Base-by-base conservation (phyloP, 208 protist genomes). In the Trypanosoma conorhini region DNA sequence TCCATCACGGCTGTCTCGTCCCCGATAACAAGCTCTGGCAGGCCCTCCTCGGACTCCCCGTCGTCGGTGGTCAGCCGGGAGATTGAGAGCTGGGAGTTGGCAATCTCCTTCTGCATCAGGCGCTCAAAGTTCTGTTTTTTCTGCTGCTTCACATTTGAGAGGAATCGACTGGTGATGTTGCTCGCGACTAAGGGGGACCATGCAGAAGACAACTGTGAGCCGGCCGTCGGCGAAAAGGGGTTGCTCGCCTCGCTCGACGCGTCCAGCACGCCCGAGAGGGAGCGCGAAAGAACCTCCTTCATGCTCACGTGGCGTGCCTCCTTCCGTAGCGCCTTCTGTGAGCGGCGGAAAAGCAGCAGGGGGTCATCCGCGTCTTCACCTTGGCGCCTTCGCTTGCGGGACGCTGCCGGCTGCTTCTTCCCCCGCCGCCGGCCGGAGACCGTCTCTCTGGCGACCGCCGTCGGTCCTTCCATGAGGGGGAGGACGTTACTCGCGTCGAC, bases 81-180 rank as follows among this genome's bases (percentile, higher is more conserved):
- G 33, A 61, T 57, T 3, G 56, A 69, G 33, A 61, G 46, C 70
- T 86, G 84, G 55, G 79, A 89, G 60, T 85, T 72, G 51, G 78
- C 82, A n/a, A 83, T 44, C 42, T 94, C 86, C 13, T 77, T 71
- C 44, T 85, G 80, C 19, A 96, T 33, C 24, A 96, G 61, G 40
- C 82, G 79, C 67, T 88, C 86, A 58, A 86, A 78, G 21, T 70
- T 84, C 59, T 90, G 81, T 59, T 79, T 70, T 46, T 85, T 80
- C 65, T 87, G 75, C 48, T 83, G 72, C 44, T 86, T 57, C 31
- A 93, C 86, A 51, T 67, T 82, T 22, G 83, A 81, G 21, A 96
- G 77, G 59, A 96, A 93, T n/a, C 72, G 84, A 62, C 70, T 87
- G 21, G 91, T 96, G 69, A 96, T 82, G 70, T 82, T 79, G 0